Evolutionary conservation across 2,329 filamentous ascomycete genomes (phyloP), one percentile per base, ranked within the genome.

Genomic region (Aureobasidium subglaciale): DNA sequence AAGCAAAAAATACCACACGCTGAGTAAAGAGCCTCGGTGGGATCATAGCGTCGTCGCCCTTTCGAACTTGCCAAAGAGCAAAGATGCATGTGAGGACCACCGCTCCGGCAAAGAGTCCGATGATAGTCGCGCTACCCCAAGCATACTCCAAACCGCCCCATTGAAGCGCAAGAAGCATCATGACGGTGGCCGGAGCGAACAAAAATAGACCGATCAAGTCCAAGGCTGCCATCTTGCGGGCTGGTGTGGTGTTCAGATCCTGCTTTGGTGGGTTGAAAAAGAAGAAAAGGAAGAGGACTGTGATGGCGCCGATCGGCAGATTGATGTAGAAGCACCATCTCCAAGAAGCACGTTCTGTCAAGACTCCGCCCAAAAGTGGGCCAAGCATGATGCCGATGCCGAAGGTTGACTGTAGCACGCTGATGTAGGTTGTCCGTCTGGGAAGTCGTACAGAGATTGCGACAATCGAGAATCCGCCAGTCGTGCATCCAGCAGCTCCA

Each of bases 251-350:
- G 71, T 13, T 25, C 8, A 11, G n/a, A 15, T 25, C 9, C 20
- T 10, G 20, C 29, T 29, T 37, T 16, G 29, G 38, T 16, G 34
- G 40, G 5, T 37, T 35, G 40, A 57, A 54, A 22, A 57, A 54
- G 2, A 57, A 30, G 20, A 57, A 24, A 8, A 52, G 15, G 40
- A 59, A 56, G 0, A 42, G 60, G 15, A 46, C 40, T 5, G 42
- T 49, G 9, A 55, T 24, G 5, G 37, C 56, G 1, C 75, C 75
- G 41, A 78, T 69, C 0, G 74, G 74, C 1, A 78, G 65, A 57
- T 77, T 81, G 63, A 80, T 78, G 55, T 74, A 78, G 66, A 77
- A 57, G 32, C 56, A 57, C 68, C 68, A 72, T 49, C 72, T 61
- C 73, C 73, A 75, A 9, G 64, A 66, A 0, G 71, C 67, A 35